A percentile compares a stretch with the other conserved stretches of the same genome.
phyloP scores from a whole-genome alignment of 2,329 filamentous ascomycete genomes.

The Hymenotorrendiella dingleyae region DNA sequence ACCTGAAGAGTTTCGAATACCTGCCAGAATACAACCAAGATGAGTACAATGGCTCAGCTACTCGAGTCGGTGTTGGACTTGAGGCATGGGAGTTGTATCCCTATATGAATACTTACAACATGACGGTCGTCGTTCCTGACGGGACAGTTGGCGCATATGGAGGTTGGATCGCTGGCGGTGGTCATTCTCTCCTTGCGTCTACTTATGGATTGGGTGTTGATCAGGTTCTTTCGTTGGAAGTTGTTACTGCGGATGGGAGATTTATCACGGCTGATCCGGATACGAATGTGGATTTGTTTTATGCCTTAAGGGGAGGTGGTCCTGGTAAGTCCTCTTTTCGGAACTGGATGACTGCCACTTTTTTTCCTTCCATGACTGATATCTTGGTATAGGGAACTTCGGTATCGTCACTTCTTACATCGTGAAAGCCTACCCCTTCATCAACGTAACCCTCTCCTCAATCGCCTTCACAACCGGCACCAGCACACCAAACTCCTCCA shows the following conservation, averaged over 20 bases:
- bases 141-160: slow-evolving; percentile 15
- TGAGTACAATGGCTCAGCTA: slow-evolving; percentile 19
- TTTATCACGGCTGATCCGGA: slow-evolving; percentile 20
- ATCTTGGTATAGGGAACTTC: slow-evolving; percentile 31
- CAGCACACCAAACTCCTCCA: not conserved
- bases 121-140: slow-evolving; percentile 8
- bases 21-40: slow-evolving; percentile 5
- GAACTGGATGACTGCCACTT: no score
- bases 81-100: slow-evolving; percentile 11
- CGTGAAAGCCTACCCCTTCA: slow-evolving; percentile 42
- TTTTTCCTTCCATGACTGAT: no score
- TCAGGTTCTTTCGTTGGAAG: slow-evolving; percentile 9
- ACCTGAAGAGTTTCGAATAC: slow-evolving; percentile 13
- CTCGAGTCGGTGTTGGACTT: slow-evolving; percentile 17
- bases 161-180: slow-evolving; percentile 15
- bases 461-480: slow-evolving; percentile 37
- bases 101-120: slow-evolving; percentile 31
- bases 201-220: slow-evolving; percentile 16
- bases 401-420: slow-evolving; percentile 40
- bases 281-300: slow-evolving; percentile 23
- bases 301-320: slow-evolving; percentile 26
- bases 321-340: slow-evolving; percentile 4
- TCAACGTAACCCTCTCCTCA: slow-evolving; percentile 25
- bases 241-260: slow-evolving; percentile 15
- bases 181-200: slow-evolving; percentile 10